Evolutionary conservation across 495 filamentous ascomycete species (phyloP), one percentile per base, ranked within the genome.

Genomic region (Hyaloscypha finlandica): DNA sequence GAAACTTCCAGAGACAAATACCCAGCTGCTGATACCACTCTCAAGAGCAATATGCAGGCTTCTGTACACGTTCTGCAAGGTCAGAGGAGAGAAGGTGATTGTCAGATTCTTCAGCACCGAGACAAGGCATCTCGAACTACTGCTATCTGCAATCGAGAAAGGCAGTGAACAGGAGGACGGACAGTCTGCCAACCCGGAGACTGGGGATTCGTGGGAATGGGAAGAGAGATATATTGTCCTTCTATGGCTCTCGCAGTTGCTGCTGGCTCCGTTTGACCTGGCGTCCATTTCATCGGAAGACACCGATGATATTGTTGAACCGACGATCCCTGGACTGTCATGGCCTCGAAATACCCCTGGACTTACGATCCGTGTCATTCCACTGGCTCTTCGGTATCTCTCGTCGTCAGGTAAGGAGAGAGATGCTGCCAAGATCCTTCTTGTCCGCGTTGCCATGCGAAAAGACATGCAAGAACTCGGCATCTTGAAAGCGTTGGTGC

Each of bases 241-340:
- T 11, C 82, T 97, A 39, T 99, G 95, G 95, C 83, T 99, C 8
- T 94, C 92, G 2, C 96, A 98, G 77, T 80, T 98, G 3, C 82
- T 96, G 71, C 85, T 97, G n/a, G 91, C 91, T 14, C 95, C 95
- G 0, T 98, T 98, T 77, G 94, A 97, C 70, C 81, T 99, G 60
- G 81, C 88, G 22, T 92, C 90, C 8, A 90, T 99, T 63, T 97
- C 94, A 4, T 89, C 89, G 11, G 80, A 77, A 42, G 76, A 79
- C 5, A 70, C 74, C 0, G 78, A 77, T 11, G 76, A 80, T n/a
- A 71, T 74, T 53, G 66, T 74, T 20, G 71, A 73, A 11, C 39
- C 25, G 12, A 72, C 78, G 8, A 63, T 68, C 2, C 64, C 74
- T 5, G 79, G 79, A 11, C 76, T 88, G 22, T 69, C 74, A 45